phyloP scores from a whole-genome alignment of 352 stramenopile species.

The Globisporangium viniferum region DNA sequence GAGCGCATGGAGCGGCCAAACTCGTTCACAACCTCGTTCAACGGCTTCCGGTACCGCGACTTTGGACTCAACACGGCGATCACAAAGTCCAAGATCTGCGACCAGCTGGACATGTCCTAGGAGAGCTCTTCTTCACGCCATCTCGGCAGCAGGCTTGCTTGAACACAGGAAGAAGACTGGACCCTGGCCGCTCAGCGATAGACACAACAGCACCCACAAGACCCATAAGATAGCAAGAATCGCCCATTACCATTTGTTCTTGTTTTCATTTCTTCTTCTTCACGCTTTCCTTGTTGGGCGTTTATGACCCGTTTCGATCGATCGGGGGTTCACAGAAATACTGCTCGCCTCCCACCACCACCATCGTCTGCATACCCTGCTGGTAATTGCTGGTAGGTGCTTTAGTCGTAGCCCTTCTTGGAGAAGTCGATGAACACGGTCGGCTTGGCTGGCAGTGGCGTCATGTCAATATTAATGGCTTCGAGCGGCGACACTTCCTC shows the following conservation, averaged over 20 bases:
- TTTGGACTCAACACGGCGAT: conserved; percentile 79
- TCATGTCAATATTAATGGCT: conserved; percentile 88
- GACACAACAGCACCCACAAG: background rate
- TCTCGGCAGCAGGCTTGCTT: background rate
- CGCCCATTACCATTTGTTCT: conserved; percentile 4
- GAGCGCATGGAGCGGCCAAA: conserved; percentile 64
- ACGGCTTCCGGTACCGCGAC: conserved; percentile 81
- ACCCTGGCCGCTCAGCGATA: background rate
- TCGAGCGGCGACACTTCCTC: conserved; percentile 81
- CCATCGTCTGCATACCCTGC: background rate
- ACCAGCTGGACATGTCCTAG: conserved; percentile 51
- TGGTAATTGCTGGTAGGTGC: background rate
- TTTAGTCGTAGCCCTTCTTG: conserved; percentile 87
- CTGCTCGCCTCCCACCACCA: background rate
- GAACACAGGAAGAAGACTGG: background rate
- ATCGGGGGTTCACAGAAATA: background rate
- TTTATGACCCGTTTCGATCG: background rate
- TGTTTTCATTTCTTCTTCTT: conserved; percentile 14
- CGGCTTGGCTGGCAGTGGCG: conserved; percentile 66
- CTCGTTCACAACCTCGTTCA: conserved; percentile 83
- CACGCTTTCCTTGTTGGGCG: conserved; percentile 1
- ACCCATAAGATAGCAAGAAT: background rate
- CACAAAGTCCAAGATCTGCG: conserved; percentile 77
- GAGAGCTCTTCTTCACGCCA: background rate
- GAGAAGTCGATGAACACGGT: conserved; percentile 84